A percentile compares a stretch with the other conserved stretches of the same genome.
phyloP scores from a whole-genome alignment of 495 filamentous ascomycete genomes.

The Tuber calosporum region DNA sequence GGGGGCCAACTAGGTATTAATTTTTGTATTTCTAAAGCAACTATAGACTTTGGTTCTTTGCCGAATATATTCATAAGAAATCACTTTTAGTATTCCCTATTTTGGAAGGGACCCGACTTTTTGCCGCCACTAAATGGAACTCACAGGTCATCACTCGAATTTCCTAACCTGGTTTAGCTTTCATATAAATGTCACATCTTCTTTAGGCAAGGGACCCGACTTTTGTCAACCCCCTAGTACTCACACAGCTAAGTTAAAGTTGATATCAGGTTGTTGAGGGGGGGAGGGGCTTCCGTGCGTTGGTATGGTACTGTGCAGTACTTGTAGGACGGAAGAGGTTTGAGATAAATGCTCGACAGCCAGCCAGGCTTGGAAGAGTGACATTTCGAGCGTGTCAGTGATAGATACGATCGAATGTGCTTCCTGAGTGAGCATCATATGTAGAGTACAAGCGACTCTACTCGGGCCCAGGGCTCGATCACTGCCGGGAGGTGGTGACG shows the following conservation, averaged over 20 bases:
- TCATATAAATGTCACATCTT: too few relatives aligned
- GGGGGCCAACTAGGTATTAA: too few relatives aligned
- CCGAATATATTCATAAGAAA: too few relatives aligned
- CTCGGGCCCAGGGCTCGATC: neutral
- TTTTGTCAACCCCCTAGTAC: too few relatives aligned
- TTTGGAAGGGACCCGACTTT: too few relatives aligned
- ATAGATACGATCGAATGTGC: neutral
- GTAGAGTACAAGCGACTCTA: neutral
- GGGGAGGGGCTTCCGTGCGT: neutral
- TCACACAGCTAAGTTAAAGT: neutral
- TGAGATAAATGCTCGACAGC: neutral
- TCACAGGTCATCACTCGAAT: too few relatives aligned
- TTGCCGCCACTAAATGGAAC: too few relatives aligned
- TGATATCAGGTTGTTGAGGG: neutral
- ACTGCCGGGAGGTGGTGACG: neutral
- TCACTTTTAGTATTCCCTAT: too few relatives aligned
- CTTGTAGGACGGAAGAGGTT: neutral
- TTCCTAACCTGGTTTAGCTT: too few relatives aligned
- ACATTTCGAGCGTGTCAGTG: neutral
- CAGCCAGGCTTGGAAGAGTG: neutral
- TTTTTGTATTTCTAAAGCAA: too few relatives aligned
- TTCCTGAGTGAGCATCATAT: neutral
- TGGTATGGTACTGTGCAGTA: neutral
- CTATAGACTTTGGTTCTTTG: too few relatives aligned
- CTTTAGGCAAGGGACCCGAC: too few relatives aligned